phyloP scores from a whole-genome alignment of 2,329 filamentous ascomycete genomes.

The Capronia americana region DNA sequence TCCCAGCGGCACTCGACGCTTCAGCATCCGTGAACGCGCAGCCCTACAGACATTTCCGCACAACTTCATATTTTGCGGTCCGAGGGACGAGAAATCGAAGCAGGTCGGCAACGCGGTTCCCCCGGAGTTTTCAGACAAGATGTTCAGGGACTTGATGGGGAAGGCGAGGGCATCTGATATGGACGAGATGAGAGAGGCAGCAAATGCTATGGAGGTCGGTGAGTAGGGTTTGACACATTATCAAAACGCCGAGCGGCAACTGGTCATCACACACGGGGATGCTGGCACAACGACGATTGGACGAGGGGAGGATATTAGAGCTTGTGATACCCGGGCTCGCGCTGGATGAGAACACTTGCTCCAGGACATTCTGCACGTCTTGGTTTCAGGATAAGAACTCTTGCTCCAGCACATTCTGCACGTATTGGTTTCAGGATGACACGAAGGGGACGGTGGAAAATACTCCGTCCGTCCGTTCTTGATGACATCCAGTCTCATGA shows the following conservation, averaged over 20 bases:
- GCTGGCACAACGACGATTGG: neutral
- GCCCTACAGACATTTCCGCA: slow-evolving; percentile 72
- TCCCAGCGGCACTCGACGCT: slow-evolving; percentile 66
- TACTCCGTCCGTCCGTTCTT: neutral
- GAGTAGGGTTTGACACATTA: neutral
- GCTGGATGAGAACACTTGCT: neutral
- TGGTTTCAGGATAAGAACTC: too few species aligned
- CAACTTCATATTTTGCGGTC: slow-evolving; percentile 62
- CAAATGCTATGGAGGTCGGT: neutral
- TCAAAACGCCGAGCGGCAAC: neutral
- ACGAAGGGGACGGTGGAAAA: neutral
- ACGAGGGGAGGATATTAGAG: neutral
- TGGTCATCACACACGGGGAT: neutral
- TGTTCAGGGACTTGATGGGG: slow-evolving; percentile 49
- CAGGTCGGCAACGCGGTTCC: slow-evolving; percentile 85
- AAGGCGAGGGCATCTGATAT: slow-evolving; percentile 48
- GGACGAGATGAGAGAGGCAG: slow-evolving; percentile 4
- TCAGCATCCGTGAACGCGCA: slow-evolving; percentile 72
- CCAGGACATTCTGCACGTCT: too few species aligned
- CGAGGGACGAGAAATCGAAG: slow-evolving; percentile 52
- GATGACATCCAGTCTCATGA: neutral
- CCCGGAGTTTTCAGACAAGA: slow-evolving; percentile 54
- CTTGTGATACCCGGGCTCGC: neutral
- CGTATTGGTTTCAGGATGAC: neutral
- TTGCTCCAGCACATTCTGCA: neutral